Evolutionary conservation across 2,329 filamentous ascomycete species (phyloP).

Genomic region (Verruconis gallopava): DNA sequence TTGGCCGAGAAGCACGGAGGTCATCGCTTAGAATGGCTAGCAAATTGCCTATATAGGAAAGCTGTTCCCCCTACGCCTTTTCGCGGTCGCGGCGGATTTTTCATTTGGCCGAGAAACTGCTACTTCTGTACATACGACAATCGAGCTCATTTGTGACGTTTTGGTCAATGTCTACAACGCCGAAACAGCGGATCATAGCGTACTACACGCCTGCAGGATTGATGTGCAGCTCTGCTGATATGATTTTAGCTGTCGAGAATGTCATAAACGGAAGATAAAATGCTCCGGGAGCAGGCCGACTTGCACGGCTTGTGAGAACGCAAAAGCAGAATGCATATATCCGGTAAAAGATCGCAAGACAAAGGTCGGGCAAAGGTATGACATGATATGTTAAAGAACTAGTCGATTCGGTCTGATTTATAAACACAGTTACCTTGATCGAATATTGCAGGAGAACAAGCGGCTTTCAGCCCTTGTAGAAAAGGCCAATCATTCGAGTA

Average conservation of each 20-base stretch:
- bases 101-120: no score
- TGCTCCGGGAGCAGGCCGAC: background rate
- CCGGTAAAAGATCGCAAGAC: constrained; percentile 19
- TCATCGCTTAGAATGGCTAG: no score
- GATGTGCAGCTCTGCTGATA: background rate
- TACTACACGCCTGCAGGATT: background rate
- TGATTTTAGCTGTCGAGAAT: background rate
- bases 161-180: background rate
- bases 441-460: constrained; percentile 20
- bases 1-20: no score
- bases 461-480: constrained; percentile 12
- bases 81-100: no score
- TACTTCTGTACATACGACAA: no score
- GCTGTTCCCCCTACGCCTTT: no score
- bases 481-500: constrained; percentile 1
- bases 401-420: no score
- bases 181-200: background rate
- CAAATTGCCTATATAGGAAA: no score
- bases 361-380: constrained; percentile 15
- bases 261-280: background rate
- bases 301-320: background rate
- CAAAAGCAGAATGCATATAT: constrained; percentile 16
- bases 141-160: no score
- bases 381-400: no score
- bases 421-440: constrained; percentile 19